These are phyloP conservation scores for California macrophylla DNA, from an alignment of 441 rosid species.

Conservation along the genomic window DNA sequence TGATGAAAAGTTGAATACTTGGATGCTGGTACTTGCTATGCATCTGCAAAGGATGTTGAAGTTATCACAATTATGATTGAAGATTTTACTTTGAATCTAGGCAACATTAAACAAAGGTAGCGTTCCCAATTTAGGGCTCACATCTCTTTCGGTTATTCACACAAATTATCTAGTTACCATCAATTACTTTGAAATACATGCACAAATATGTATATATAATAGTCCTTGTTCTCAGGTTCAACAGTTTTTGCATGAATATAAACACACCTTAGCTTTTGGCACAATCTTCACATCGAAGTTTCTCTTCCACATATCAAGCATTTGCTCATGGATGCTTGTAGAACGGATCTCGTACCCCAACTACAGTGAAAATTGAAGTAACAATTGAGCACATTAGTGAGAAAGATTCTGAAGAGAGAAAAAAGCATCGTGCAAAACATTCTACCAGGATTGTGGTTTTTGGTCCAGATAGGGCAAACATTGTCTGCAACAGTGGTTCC, in stretches of 20 bases:
- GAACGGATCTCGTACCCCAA: constrained; percentile 90
- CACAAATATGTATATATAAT: constrained; percentile 1
- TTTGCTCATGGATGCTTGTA: constrained; percentile 67
- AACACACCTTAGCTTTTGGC: constrained; percentile 55
- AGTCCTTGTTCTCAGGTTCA: background rate
- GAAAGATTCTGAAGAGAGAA: constrained; percentile 6
- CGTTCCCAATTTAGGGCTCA: constrained; percentile 5
- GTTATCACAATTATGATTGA: background rate
- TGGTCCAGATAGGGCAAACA: constrained; percentile 64
- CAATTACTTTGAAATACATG: constrained; percentile 10
- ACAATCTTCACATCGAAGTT: constrained; percentile 70
- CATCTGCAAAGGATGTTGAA: constrained; percentile 45
- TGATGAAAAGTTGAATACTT: constrained; percentile 73
- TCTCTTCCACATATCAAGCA: constrained; percentile 69
- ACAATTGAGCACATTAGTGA: constrained; percentile 6
- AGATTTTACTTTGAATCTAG: background rate
- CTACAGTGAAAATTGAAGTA: constrained; percentile 26
- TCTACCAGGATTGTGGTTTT: constrained; percentile 73
- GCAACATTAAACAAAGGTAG: background rate
- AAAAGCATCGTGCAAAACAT: background rate
- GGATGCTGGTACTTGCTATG: constrained; percentile 71
- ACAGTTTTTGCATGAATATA: background rate
- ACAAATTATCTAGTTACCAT: background rate
- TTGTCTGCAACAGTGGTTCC: constrained; percentile 66
- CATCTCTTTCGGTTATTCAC: background rate